These are phyloP conservation scores for Fusarium sp. DNA, from an alignment of 2,329 filamentous ascomycete species.

Conservation along the genomic window DNA sequence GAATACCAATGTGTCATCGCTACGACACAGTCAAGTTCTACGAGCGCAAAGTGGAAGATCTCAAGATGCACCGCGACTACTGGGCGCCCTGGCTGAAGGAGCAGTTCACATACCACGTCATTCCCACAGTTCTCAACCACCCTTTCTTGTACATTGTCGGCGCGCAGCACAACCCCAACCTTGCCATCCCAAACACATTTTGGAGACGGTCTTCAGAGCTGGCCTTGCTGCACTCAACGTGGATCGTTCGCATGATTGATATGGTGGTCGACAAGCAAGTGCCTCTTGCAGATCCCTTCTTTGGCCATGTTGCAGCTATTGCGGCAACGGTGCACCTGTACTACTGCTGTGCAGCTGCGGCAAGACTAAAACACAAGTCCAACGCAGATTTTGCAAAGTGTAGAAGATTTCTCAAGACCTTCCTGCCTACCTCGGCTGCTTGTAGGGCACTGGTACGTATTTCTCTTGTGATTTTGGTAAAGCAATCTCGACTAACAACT, in stretches of 20 bases:
- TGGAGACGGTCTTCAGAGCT: conserved; percentile 66
- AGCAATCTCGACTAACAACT: conserved; percentile 17
- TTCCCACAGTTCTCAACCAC: conserved; percentile 65
- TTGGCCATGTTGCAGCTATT: conserved; percentile 65
- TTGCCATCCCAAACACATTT: conserved; percentile 67
- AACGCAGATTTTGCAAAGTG: conserved; percentile 66
- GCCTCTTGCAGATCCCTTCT: conserved; percentile 64
- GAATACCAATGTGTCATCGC: conserved; percentile 63
- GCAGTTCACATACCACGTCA: conserved; percentile 67
- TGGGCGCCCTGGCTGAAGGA: conserved; percentile 67
- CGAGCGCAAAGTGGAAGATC: conserved; percentile 61
- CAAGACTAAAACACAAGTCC: conserved; percentile 64
- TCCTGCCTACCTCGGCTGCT: conserved; percentile 61
- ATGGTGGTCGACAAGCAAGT: conserved; percentile 66
- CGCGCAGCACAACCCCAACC: conserved; percentile 64
- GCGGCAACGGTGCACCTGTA: conserved; percentile 67
- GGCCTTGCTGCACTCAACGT: conserved; percentile 65
- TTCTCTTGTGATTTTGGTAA: not conserved
- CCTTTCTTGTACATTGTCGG: conserved; percentile 67
- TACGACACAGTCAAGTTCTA: conserved; percentile 68
- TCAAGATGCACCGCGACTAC: conserved; percentile 61
- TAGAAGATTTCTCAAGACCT: conserved; percentile 62
- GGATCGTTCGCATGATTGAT: conserved; percentile 67
- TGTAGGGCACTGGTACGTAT: conserved; percentile 60
- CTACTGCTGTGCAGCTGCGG: conserved; percentile 65